These are phyloP conservation scores for Arachis hypogaea DNA, from an alignment of 306 rosid species.

Conservation along the genomic window DNA sequence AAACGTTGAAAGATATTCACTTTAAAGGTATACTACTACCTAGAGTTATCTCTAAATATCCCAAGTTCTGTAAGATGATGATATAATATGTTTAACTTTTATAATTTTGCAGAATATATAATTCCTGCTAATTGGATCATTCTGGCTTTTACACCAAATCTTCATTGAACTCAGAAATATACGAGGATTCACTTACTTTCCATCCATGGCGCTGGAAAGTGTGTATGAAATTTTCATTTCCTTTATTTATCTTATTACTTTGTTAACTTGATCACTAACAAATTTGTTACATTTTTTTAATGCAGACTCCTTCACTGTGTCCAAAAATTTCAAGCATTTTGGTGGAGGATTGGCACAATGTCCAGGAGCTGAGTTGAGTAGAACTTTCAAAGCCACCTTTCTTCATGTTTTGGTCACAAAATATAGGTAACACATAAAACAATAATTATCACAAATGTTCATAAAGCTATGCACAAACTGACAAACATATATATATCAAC, in stretches of 20 bases:
- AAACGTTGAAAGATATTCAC: constrained; percentile 21
- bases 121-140: constrained; percentile 40
- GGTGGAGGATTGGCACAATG: constrained; percentile 50
- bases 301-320: constrained; percentile 22
- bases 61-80: background rate
- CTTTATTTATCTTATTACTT: background rate
- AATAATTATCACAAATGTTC: background rate
- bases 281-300: background rate
- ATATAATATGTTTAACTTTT: background rate
- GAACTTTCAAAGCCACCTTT: constrained; percentile 42
- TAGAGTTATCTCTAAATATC: background rate
- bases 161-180: constrained; percentile 37
- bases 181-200: constrained; percentile 35
- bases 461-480: too few species aligned
- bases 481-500: too few species aligned
- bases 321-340: constrained; percentile 50
- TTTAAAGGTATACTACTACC: constrained; percentile 25
- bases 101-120: constrained; percentile 23
- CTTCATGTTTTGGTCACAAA: constrained; percentile 52
- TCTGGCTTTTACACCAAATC: constrained; percentile 15
- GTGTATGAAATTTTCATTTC: background rate
- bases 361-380: constrained; percentile 45
- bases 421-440: constrained; percentile 36
- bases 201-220: constrained; percentile 50
- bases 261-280: background rate